Evolutionary conservation across 257 asterid species (phyloP).

Genomic region (Primulina tabacum): DNA sequence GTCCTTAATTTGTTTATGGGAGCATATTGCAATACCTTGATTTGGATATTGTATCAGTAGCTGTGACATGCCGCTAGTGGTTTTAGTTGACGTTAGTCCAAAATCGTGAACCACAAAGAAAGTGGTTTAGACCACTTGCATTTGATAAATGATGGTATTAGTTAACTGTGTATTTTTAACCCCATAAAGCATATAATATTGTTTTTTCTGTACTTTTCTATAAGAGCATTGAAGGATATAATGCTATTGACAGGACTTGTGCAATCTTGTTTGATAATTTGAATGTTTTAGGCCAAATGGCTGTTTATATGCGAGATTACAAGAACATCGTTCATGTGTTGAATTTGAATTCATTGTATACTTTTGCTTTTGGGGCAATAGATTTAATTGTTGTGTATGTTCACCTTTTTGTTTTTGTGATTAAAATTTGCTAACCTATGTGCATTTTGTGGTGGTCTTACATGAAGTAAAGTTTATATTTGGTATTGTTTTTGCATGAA

Average conservation of each 20-base stretch:
- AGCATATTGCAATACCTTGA: constrained; percentile 1
- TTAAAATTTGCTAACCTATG: constrained; percentile 6
- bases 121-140: neutral
- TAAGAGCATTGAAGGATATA: neutral
- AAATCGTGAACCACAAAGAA: neutral
- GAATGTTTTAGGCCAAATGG: neutral
- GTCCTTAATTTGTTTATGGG: neutral
- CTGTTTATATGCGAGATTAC: neutral
- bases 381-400: neutral
- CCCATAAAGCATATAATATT: neutral
- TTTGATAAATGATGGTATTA: constrained; percentile 3
- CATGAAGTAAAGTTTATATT: constrained; percentile 17
- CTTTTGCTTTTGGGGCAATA: constrained; percentile 7
- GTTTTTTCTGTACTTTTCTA: neutral
- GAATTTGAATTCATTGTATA: neutral
- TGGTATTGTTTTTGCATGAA: constrained; percentile 38
- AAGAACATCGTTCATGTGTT: neutral
- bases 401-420: neutral
- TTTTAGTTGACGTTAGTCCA: neutral
- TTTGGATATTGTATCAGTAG: constrained; percentile 5
- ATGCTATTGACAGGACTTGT: neutral
- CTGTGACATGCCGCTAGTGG: neutral
- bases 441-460: constrained; percentile 14
- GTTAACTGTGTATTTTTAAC: neutral
- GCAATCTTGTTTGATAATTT: neutral